Evolutionary conservation across 1,139 yeast species (phyloP).

Genomic region (Magnusiomyces ingens): DNA sequence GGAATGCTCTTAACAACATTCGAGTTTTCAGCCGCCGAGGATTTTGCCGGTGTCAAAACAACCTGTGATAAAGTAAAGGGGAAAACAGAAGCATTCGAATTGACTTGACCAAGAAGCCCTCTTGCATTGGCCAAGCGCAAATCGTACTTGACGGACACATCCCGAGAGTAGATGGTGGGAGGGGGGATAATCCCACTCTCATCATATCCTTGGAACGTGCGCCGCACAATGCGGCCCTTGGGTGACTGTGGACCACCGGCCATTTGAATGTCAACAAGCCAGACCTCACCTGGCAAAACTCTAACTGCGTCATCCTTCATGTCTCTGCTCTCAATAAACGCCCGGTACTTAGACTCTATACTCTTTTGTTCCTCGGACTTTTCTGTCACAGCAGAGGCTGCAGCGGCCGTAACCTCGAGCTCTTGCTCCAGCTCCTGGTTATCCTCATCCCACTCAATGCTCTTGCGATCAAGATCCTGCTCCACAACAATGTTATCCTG

Average conservation of each 20-base stretch:
- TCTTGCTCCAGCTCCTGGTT: constrained; percentile 40
- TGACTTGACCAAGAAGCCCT: constrained; percentile 61
- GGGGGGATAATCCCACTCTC: constrained; percentile 23
- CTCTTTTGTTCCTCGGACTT: constrained; percentile 15
- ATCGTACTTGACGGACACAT: constrained; percentile 70
- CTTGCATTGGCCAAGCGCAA: constrained; percentile 73
- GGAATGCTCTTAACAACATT: background rate
- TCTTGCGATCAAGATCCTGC: constrained; percentile 64
- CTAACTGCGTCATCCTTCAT: constrained; percentile 44
- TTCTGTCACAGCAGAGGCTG: constrained; percentile 14
- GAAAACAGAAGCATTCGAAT: constrained; percentile 70
- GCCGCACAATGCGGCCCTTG: constrained; percentile 25
- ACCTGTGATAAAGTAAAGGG: constrained; percentile 67
- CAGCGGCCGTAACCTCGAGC: constrained; percentile 2
- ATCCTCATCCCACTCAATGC: constrained; percentile 91
- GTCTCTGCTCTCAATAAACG: background rate
- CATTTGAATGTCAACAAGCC: constrained; percentile 75
- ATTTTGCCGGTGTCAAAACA: constrained; percentile 15
- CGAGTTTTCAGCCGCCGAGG: constrained; percentile 10
- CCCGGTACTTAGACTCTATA: background rate
- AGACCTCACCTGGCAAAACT: constrained; percentile 77
- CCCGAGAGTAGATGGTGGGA: constrained; percentile 77
- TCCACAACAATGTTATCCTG: constrained; percentile 91
- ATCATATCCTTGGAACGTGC: constrained; percentile 28
- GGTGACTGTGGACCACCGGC: constrained; percentile 46